Base-by-base conservation (phyloP, 495 filamentous ascomycete genomes). In the Hypoxylon trugodes region DNA sequence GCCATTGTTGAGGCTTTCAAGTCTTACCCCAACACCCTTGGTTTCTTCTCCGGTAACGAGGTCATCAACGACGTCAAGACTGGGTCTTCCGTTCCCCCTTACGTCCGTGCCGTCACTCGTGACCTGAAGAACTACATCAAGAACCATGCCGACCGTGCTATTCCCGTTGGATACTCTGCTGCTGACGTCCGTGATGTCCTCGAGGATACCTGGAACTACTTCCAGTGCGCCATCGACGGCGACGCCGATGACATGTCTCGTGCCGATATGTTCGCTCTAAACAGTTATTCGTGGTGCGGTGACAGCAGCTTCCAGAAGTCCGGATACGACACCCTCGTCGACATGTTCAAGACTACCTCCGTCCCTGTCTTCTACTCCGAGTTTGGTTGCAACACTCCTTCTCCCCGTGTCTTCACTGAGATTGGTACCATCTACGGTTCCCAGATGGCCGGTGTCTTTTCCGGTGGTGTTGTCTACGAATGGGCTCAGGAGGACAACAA, bases 311-410 rank as follows among this genome's bases (percentile, higher is more conserved):
- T 87, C 82, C 76, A 82, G 30, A 84, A 82, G 41, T 85, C 88
- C 2, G 82, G 86, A 60, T 98, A 92, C 76, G 78, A 96, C 72
- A 74, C 79, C 10, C 80, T 98, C 3, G 86, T 90, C 36, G 71
- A 78, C 6, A 82, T 88, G 68, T 96, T 98, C 79, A 73, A 74
- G 48, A 84, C 84, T 61, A 87, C 84, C 51, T 88, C 87, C 25
- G 82, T 97, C 49, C 94, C 94, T 16, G 84, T 97, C 51, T 97
- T 98, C 86, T 97, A 96, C 82, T 94, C 90, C 66, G 95, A 98
- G 77, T 98, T 90, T 59, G 95, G 95, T 60, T 98, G 95, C 84
- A 98, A 97, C 82, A 78, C 83, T 19, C 86, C 88, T 24, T 76
- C 77, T 32, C 93, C 94, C 13, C 90, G 95, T 70, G 63, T 85